Conservation (phyloP, 192 early-diverging fungal species). For the Entomortierella lignicola region DNA sequence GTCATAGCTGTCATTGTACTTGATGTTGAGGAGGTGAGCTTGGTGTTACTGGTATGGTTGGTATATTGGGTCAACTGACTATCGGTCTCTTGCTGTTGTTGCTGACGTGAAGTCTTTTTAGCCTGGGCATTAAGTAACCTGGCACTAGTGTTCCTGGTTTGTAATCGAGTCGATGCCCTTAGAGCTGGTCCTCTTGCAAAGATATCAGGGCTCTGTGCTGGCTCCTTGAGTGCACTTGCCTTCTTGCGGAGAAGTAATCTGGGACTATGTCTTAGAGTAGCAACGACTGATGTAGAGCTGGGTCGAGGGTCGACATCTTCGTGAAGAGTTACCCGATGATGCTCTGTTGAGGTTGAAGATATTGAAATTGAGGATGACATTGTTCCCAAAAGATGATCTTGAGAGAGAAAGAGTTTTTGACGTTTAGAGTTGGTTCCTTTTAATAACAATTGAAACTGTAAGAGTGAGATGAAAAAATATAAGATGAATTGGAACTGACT, state of each 20-base stretch:
- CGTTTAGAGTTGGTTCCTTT: not conserved
- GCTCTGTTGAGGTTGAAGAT: slow-evolving; percentile 2
- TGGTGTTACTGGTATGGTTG: slow-evolving; percentile 9
- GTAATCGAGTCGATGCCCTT: slow-evolving; percentile 39
- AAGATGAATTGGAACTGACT: no score
- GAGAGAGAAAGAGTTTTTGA: not conserved
- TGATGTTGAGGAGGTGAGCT: no score
- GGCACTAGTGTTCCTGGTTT: slow-evolving; percentile 48
- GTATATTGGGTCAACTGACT: slow-evolving; percentile 40
- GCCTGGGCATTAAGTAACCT: slow-evolving; percentile 24
- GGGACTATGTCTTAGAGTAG: slow-evolving; percentile 47
- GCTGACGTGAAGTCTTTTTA: slow-evolving; percentile 44
- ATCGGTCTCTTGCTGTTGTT: slow-evolving; percentile 29
- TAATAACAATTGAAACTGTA: no score
- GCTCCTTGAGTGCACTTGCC: slow-evolving; percentile 54
- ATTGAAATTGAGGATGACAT: slow-evolving; percentile 15
- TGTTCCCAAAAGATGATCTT: not conserved
- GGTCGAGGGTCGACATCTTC: slow-evolving; percentile 41
- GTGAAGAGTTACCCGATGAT: slow-evolving; percentile 8
- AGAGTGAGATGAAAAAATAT: no score
- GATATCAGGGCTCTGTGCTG: slow-evolving; percentile 51
- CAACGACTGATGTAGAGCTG: slow-evolving; percentile 46
- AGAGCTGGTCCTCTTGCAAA: slow-evolving; percentile 52
- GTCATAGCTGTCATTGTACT: slow-evolving; percentile 10
- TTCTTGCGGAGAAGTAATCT: slow-evolving; percentile 51